phyloP scores from a whole-genome alignment of 129 eudicot species.

The Flaveria robusta region DNA sequence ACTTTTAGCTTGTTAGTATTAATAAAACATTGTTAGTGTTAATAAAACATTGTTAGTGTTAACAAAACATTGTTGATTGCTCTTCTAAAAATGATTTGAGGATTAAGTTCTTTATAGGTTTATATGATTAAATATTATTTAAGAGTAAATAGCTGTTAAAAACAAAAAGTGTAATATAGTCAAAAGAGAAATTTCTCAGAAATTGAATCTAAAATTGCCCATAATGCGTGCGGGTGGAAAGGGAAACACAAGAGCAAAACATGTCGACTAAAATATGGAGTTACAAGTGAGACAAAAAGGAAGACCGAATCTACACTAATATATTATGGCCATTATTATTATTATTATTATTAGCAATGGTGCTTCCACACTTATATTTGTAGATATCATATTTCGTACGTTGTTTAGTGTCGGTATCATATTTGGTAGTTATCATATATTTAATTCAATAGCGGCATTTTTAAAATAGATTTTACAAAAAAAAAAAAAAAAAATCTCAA shows the following conservation, averaged over 20 bases:
- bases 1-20: too few species aligned
- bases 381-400: not conserved
- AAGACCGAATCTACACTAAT: slow-evolving; percentile 14
- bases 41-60: too few species aligned
- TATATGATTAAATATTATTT: too few species aligned
- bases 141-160: too few species aligned
- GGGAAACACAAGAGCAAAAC: slow-evolving; percentile 27
- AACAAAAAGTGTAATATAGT: too few species aligned
- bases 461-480: too few species aligned
- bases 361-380: slow-evolving; percentile 21
- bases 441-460: not conserved
- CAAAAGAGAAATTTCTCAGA: too few species aligned
- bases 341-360: slow-evolving; percentile 8
- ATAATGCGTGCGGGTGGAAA: slow-evolving; percentile 24
- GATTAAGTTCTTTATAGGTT: too few species aligned
- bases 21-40: too few species aligned
- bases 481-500: too few species aligned
- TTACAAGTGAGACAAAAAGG: slow-evolving; percentile 32
- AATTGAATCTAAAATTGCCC: not conserved
- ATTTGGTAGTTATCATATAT: not conserved
- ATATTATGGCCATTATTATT: not conserved
- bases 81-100: too few species aligned
- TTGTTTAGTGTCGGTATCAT: not conserved
- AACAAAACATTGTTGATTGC: too few species aligned
- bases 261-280: slow-evolving; percentile 28